Conservation (phyloP, 176 grass and related monocot genomes). For the Ensete ventricosum region DNA sequence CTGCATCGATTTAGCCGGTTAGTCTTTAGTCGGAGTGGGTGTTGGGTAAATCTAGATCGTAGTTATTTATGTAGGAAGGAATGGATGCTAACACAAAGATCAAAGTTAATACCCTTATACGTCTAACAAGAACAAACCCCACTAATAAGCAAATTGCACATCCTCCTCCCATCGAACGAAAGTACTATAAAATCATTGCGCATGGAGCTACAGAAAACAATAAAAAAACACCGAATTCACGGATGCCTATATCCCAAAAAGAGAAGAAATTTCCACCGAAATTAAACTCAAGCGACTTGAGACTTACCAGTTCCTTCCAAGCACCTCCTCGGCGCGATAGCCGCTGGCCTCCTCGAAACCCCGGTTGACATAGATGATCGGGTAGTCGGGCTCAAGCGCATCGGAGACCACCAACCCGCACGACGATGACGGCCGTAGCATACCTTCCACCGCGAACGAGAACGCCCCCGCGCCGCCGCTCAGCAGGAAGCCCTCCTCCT, state of each 20-base stretch:
- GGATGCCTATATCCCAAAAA: neutral
- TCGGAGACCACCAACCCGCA: constrained; percentile 64
- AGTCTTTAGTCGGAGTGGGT: neutral
- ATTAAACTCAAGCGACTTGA: neutral
- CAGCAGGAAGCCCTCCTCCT: constrained; percentile 16
- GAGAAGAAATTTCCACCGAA: neutral
- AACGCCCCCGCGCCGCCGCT: neutral
- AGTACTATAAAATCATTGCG: neutral
- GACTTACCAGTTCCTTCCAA: constrained; percentile 36
- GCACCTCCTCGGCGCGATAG: constrained; percentile 35
- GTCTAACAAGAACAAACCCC: neutral
- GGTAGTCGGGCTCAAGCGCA: constrained; percentile 88
- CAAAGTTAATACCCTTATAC: neutral
- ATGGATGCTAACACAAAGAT: neutral
- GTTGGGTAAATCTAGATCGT: neutral
- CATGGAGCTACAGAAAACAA: neutral
- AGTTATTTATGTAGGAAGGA: neutral
- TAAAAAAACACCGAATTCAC: neutral
- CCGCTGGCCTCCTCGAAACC: constrained; percentile 11
- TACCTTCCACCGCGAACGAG: constrained; percentile 56
- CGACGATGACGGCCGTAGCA: constrained; percentile 15
- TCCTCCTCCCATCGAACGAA: neutral
- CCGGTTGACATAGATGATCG: constrained; percentile 90
- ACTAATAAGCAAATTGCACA: neutral
- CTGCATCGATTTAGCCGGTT: neutral